Conservation (phyloP, 148 eudicot genomes). For the Vaccinium vitisidaea region DNA sequence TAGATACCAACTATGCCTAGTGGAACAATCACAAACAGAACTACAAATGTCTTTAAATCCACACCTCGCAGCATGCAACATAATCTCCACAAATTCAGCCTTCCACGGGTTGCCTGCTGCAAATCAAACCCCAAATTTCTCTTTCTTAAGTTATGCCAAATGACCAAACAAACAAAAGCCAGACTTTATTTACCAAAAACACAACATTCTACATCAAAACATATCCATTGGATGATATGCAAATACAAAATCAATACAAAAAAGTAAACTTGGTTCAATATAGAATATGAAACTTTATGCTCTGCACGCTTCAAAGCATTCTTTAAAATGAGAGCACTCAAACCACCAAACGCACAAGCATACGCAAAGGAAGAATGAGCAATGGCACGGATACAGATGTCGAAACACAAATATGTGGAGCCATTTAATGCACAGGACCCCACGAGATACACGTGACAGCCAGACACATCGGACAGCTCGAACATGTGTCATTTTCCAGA, state of each 20-base stretch:
- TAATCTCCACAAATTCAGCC: slow-evolving; percentile 37
- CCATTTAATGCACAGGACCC: too few species aligned
- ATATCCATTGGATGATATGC: too few species aligned
- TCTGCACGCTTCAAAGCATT: not conserved
- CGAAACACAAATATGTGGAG: too few species aligned
- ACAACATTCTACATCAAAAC: too few species aligned
- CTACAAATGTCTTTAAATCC: slow-evolving; percentile 30
- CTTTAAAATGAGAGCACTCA: not conserved
- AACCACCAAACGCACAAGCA: not conserved
- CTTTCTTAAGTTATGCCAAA: not conserved
- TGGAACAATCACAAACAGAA: slow-evolving; percentile 40
- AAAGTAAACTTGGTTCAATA: not conserved
- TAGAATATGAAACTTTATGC: not conserved
- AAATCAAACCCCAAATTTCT: slow-evolving; percentile 6
- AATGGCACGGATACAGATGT: too few species aligned
- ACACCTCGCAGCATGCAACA: slow-evolving; percentile 39
- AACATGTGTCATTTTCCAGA: too few species aligned
- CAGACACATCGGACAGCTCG: too few species aligned
- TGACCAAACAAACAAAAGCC: not conserved
- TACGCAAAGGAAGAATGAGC: not conserved
- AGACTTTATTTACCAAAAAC: not conserved
- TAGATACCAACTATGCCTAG: slow-evolving; percentile 29
- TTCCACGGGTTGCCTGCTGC: slow-evolving; percentile 30
- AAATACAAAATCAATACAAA: not conserved
- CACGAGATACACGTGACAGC: too few species aligned